phyloP scores from a whole-genome alignment of 2,329 filamentous ascomycete genomes.

The Macrophomina phaseolina region DNA sequence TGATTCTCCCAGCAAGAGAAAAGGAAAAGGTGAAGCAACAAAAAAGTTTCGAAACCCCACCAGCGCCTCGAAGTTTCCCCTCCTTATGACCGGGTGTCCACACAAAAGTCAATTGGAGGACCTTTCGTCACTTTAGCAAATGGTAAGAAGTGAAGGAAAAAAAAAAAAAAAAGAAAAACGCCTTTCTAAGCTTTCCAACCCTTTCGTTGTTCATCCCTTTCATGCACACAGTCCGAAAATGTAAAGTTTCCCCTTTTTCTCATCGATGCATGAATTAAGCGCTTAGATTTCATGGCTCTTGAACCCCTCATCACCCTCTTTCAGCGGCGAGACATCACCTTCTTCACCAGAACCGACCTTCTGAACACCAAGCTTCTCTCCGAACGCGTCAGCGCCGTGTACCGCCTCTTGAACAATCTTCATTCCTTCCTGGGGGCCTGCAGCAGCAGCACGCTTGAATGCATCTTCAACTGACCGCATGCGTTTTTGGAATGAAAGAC shows the following conservation, averaged over 20 bases:
- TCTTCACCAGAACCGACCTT: slow-evolving; percentile 22
- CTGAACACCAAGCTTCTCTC: slow-evolving; percentile 29
- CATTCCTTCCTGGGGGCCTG: slow-evolving; percentile 47
- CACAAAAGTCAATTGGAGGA: not conserved
- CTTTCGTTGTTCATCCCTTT: slow-evolving; percentile 15
- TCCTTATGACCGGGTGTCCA: not conserved
- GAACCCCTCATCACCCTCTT: slow-evolving; percentile 42
- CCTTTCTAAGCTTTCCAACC: slow-evolving; percentile 22
- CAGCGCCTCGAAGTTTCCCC: slow-evolving; percentile 11
- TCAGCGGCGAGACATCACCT: slow-evolving; percentile 37
- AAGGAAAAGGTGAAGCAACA: not conserved
- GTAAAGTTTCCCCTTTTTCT: not conserved
- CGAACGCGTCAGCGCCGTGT: slow-evolving; percentile 21
- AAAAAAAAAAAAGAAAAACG: slow-evolving; percentile 16
- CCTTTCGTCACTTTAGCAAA: slow-evolving; percentile 9
- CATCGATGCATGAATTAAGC: not conserved
- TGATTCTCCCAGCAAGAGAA: not conserved
- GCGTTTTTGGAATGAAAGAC: slow-evolving; percentile 85
- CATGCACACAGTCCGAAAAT: slow-evolving; percentile 7
- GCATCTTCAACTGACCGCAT: slow-evolving; percentile 82
- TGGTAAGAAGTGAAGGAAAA: not conserved
- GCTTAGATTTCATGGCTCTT: slow-evolving; percentile 42
- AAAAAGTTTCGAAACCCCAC: slow-evolving; percentile 9
- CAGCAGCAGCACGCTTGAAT: slow-evolving; percentile 58
- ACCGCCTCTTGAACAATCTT: slow-evolving; percentile 47